Conservation (phyloP, 768 basidiomycete species). For the Cystofilobasidium macerans region DNA sequence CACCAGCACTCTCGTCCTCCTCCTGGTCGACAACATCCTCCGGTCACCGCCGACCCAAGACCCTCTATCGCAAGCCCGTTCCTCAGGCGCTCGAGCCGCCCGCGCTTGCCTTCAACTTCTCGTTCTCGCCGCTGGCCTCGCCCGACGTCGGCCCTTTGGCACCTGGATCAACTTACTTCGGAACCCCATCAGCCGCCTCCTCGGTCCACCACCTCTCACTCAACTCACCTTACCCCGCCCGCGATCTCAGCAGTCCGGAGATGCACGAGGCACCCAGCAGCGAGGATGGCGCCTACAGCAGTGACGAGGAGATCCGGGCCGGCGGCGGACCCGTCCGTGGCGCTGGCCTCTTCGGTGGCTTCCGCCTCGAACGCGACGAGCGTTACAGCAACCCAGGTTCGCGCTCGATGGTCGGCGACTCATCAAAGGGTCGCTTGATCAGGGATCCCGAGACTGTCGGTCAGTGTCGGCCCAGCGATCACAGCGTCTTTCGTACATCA, state of each 20-base stretch:
- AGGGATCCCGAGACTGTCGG: neutral
- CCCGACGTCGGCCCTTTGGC: neutral
- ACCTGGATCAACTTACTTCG: neutral
- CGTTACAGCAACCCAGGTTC: neutral
- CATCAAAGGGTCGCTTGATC: neutral
- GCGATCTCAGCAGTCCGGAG: constrained; percentile 1
- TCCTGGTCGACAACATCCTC: neutral
- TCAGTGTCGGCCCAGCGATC: neutral
- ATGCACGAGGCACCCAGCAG: neutral
- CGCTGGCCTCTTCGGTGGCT: neutral
- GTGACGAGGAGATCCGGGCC: neutral
- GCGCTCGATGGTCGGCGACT: neutral
- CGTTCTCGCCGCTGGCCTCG: neutral
- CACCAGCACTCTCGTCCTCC: neutral
- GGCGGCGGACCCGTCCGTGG: neutral
- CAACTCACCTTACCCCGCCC: neutral
- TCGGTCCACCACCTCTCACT: neutral
- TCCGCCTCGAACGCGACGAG: neutral
- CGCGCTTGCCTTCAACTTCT: neutral
- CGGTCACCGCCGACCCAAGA: neutral
- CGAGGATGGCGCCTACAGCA: constrained; percentile 5
- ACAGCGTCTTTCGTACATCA: neutral
- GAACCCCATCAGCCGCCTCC: neutral
- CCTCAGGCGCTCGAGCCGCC: neutral
- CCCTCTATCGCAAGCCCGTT: neutral